A percentile compares a stretch with the other conserved stretches of the same genome.
These are phyloP conservation scores for Phytophthora citricola DNA, from an alignment of 352 stramenopile genomes.

Conservation along the genomic window DNA sequence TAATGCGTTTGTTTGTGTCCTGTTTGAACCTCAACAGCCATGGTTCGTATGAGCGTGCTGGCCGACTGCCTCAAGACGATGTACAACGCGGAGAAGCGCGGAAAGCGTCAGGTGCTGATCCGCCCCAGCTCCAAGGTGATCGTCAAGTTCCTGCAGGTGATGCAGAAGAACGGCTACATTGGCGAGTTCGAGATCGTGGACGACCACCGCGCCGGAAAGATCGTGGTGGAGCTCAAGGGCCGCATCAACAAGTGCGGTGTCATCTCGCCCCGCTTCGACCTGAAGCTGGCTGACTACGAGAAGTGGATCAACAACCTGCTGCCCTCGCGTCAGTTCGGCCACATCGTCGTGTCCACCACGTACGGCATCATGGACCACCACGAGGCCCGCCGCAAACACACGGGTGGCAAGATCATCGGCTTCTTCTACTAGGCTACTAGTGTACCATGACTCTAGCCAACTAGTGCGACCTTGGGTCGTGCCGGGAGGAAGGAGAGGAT, in stretches of 20 bases:
- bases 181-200: conserved; percentile 99
- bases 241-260: conserved; percentile 99
- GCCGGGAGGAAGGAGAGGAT: conserved; percentile 32
- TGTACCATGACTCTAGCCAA: conserved; percentile 15
- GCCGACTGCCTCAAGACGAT: conserved; percentile 99
- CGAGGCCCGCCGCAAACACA: conserved; percentile 99
- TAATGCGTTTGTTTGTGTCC: conserved; percentile 48
- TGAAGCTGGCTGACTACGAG: conserved; percentile 97
- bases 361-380: conserved; percentile 94
- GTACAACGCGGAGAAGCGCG: conserved; percentile 99
- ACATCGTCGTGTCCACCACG: conserved; percentile 94
- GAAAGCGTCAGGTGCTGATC: conserved; percentile 99
- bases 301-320: conserved; percentile 99
- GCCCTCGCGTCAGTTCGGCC: conserved; percentile 98
- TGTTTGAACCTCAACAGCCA: conserved; percentile 61
- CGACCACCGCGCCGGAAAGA: conserved; percentile 99
- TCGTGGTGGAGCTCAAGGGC: conserved; percentile 98
- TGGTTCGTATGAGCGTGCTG: conserved; percentile 99
- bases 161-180: conserved; percentile 99
- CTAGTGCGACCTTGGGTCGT: conserved; percentile 30
- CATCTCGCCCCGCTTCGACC: conserved; percentile 99
- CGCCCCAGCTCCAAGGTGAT: conserved; percentile 99
- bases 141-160: conserved; percentile 99
- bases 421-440: conserved; percentile 98
- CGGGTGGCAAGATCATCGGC: conserved; percentile 99